Percentiles rank a stretch among this genome's conserved stretches.
Conservation (phyloP, 208 protist genomes). For the Crithidia mellificae region DNA sequence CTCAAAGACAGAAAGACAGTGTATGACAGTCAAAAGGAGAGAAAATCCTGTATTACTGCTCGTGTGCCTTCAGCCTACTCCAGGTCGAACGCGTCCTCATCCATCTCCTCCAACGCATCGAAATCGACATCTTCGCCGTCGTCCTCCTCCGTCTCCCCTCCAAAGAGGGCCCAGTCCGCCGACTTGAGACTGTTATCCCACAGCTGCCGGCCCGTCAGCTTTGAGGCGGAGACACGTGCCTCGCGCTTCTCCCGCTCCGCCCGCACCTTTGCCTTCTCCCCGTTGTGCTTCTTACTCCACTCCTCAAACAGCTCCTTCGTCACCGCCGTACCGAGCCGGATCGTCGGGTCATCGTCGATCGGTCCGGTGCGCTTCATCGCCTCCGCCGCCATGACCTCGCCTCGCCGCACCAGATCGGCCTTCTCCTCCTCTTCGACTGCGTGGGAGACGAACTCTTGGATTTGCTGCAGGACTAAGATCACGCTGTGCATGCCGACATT, state of each 20-base stretch:
- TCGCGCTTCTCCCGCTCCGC: slow-evolving; percentile 51
- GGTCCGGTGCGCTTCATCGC: slow-evolving; percentile 31
- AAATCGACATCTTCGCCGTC: slow-evolving; percentile 80
- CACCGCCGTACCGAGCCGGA: slow-evolving; percentile 76
- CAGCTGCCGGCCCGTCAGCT: slow-evolving; percentile 83
- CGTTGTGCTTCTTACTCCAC: slow-evolving; percentile 69
- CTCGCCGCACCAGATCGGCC: slow-evolving; percentile 64
- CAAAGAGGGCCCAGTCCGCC: slow-evolving; percentile 85
- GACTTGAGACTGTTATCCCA: slow-evolving; percentile 80
- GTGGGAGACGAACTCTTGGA: slow-evolving; percentile 69
- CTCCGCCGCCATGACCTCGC: slow-evolving; percentile 57
- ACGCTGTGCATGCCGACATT: slow-evolving; percentile 79
- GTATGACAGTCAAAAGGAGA: not conserved
- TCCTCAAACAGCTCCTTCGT: slow-evolving; percentile 84
- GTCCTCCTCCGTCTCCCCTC: slow-evolving; percentile 43
- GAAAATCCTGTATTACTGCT: too few relatives aligned
- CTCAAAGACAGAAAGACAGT: not conserved
- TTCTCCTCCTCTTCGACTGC: slow-evolving; percentile 70
- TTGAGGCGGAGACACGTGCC: slow-evolving; percentile 43
- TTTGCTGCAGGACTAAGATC: slow-evolving; percentile 70
- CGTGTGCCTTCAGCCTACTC: too few relatives aligned
- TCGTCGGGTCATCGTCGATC: slow-evolving; percentile 62
- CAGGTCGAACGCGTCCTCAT: slow-evolving; percentile 78
- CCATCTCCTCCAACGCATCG: slow-evolving; percentile 33
- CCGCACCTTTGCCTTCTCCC: slow-evolving; percentile 48